Conservation (phyloP, 1,284 basidiomycete species). For the Xerocomus amazonicus region DNA sequence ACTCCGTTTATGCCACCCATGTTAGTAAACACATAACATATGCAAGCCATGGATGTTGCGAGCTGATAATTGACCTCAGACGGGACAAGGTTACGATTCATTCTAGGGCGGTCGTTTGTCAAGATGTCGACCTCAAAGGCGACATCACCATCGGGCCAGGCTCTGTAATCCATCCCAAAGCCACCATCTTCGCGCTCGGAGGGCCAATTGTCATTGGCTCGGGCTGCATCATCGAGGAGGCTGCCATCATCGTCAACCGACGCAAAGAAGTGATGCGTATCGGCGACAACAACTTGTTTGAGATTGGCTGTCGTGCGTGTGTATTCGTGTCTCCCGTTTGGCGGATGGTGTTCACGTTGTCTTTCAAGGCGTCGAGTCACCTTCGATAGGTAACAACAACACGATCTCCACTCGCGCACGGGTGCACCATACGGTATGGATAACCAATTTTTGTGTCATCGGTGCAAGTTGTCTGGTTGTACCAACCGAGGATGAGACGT, state of each 20-base stretch:
- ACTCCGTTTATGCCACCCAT: constrained; percentile 26
- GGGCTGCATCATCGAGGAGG: constrained; percentile 90
- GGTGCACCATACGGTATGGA: constrained; percentile 73
- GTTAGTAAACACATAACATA: constrained; percentile 19
- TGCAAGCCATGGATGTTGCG: neutral
- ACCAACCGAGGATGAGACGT: constrained; percentile 68
- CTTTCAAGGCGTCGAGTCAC: constrained; percentile 74
- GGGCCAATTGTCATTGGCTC: constrained; percentile 86
- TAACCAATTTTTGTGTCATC: constrained; percentile 78
- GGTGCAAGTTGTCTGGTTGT: constrained; percentile 76
- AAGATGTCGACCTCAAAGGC: constrained; percentile 86
- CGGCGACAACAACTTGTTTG: constrained; percentile 90
- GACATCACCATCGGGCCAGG: constrained; percentile 87
- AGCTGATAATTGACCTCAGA: constrained; percentile 34
- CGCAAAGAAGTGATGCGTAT: constrained; percentile 85
- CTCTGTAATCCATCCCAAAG: constrained; percentile 93
- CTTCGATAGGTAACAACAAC: constrained; percentile 80
- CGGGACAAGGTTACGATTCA: constrained; percentile 78
- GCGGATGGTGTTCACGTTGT: neutral
- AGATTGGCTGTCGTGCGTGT: constrained; percentile 80
- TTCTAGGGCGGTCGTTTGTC: constrained; percentile 79
- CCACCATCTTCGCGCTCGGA: constrained; percentile 82
- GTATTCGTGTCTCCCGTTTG: neutral
- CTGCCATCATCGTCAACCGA: constrained; percentile 83
- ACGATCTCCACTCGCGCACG: constrained; percentile 78